These are phyloP conservation scores for Coniferiporia sulphurascens DNA, from an alignment of 1,284 basidiomycete species.

Conservation along the genomic window DNA sequence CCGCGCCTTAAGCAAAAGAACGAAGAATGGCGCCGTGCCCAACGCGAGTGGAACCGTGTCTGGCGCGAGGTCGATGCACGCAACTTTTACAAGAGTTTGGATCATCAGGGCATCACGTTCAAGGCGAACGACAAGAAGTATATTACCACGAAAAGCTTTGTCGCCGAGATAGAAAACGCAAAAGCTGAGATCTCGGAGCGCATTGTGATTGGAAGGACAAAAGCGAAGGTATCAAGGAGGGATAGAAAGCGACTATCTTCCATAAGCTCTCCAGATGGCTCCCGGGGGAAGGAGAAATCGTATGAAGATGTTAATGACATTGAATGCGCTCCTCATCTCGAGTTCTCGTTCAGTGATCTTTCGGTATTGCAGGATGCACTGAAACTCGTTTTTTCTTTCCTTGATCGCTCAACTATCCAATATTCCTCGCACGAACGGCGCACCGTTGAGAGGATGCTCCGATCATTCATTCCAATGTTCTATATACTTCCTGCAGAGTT, in stretches of 20 bases:
- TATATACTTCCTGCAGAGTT: constrained; percentile 81
- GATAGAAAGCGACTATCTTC: constrained; percentile 28
- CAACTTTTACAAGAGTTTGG: constrained; percentile 96
- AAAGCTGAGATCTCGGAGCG: constrained; percentile 63
- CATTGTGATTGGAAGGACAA: constrained; percentile 26
- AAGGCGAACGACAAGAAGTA: constrained; percentile 96
- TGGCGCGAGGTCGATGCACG: constrained; percentile 97
- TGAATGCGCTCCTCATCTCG: constrained; percentile 67
- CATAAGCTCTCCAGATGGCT: constrained; percentile 22
- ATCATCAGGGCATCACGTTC: constrained; percentile 94
- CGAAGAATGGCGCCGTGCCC: constrained; percentile 94
- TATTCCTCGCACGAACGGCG: constrained; percentile 78
- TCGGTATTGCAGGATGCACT: constrained; percentile 83
- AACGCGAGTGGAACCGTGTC: constrained; percentile 94
- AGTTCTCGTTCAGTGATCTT: constrained; percentile 76
- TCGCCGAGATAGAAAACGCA: constrained; percentile 81
- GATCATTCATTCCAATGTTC: constrained; percentile 80
- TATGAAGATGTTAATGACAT: constrained; percentile 26
- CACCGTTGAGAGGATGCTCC: constrained; percentile 81
- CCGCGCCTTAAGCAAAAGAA: constrained; percentile 90
- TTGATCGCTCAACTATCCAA: constrained; percentile 78
- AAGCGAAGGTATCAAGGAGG: constrained; percentile 13
- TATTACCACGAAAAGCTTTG: constrained; percentile 86
- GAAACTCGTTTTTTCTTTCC: constrained; percentile 86
- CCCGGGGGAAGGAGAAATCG: constrained; percentile 28